Evolutionary conservation across 176 grass and related monocot genomes (phyloP).

Genomic region (Lolium multiflorum): DNA sequence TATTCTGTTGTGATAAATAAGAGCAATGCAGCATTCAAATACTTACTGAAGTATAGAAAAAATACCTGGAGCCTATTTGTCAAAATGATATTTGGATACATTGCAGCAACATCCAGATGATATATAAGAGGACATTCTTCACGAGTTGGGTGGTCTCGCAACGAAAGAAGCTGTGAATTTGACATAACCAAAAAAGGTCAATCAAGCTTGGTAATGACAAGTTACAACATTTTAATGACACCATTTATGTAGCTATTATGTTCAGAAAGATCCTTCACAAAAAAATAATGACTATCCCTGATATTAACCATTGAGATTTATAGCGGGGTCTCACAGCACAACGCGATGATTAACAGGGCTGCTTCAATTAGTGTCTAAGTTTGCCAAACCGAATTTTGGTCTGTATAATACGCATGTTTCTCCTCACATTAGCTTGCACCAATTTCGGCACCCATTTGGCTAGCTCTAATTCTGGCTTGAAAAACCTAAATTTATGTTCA

Average conservation of each 20-base stretch:
- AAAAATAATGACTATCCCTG: conserved; percentile 25
- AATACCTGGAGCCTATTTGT: conserved; percentile 96
- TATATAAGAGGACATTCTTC: conserved; percentile 97
- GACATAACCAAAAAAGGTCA: conserved; percentile 38
- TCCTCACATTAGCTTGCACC: conserved; percentile 1
- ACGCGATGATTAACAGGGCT: not conserved
- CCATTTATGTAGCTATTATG: conserved; percentile 28
- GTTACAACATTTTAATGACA: conserved; percentile 6
- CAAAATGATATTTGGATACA: conserved; percentile 99
- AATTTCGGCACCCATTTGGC: conserved; percentile 15
- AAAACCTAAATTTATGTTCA: conserved; percentile 23
- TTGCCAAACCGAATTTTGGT: conserved; percentile 11
- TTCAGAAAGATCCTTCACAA: conserved; percentile 20
- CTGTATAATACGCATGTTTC: not conserved
- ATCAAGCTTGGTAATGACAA: conserved; percentile 39
- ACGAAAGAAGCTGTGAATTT: conserved; percentile 78
- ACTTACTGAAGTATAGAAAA: conserved; percentile 32
- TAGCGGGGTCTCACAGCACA: not conserved
- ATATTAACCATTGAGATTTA: conserved; percentile 33
- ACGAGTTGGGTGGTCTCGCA: conserved; percentile 80
- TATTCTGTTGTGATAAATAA: conserved; percentile 22
- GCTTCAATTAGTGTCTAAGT: not conserved
- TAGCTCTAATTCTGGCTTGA: not conserved
- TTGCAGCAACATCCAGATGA: conserved; percentile 99
- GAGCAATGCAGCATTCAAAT: conserved; percentile 25